Evolutionary conservation across 768 basidiomycete species (phyloP).

Genomic region (Suillus occidentalis): DNA sequence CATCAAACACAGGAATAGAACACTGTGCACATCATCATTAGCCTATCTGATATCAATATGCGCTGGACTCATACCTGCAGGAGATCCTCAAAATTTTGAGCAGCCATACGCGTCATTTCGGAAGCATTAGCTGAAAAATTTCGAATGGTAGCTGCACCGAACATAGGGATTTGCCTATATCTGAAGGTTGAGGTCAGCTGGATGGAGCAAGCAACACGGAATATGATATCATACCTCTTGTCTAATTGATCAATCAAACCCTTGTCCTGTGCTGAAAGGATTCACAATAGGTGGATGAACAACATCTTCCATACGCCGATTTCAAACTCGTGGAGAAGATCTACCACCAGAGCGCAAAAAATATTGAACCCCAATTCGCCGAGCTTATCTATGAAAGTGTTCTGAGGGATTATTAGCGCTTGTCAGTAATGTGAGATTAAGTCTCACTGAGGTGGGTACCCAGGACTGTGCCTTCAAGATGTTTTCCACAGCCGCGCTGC

Average conservation of each 20-base stretch:
- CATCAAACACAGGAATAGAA: too few species aligned
- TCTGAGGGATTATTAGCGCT: too few species aligned
- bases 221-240: not conserved
- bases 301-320: constrained; percentile 30
- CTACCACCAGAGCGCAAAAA: constrained; percentile 9
- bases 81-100: constrained; percentile 38
- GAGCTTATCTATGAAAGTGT: too few species aligned
- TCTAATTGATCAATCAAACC: not conserved
- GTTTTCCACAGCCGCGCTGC: too few species aligned
- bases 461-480: too few species aligned
- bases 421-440: too few species aligned
- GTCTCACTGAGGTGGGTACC: too few species aligned
- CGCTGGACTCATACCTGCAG: constrained; percentile 20
- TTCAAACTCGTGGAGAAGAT: constrained; percentile 31
- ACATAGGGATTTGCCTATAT: not conserved
- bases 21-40: too few species aligned
- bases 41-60: too few species aligned
- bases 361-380: too few species aligned
- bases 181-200: not conserved
- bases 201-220: not conserved
- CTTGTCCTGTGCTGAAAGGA: constrained; percentile 4
- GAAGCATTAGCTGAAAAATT: not conserved
- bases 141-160: not conserved
- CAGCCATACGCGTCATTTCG: constrained; percentile 22
- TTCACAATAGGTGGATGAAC: constrained; percentile 27